phyloP scores from a whole-genome alignment of 805 yeast species.

The Jamesozyma lodderae region DNA sequence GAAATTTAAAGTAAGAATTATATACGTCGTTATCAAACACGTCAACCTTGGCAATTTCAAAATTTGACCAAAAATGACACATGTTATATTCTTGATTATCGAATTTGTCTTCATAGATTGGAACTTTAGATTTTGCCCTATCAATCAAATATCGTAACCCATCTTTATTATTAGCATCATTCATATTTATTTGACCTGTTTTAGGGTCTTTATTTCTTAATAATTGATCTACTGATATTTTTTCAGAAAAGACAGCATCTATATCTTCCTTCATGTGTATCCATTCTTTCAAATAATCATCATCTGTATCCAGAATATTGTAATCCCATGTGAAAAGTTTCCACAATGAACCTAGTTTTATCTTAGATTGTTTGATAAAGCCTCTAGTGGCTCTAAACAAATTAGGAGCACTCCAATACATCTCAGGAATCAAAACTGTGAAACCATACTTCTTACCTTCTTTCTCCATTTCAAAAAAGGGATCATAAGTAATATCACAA shows the following conservation, averaged over 20 bases:
- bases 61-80: constrained; percentile 90
- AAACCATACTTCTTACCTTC: constrained; percentile 73
- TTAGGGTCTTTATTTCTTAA: constrained; percentile 5
- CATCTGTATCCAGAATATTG: constrained; percentile 30
- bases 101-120: constrained; percentile 44
- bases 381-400: constrained; percentile 64
- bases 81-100: constrained; percentile 62
- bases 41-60: constrained; percentile 81
- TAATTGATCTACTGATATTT: constrained; percentile 28
- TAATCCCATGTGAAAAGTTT: constrained; percentile 46
- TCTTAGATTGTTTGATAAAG: constrained; percentile 40
- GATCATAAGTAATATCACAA: constrained; percentile 90
- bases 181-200: constrained; percentile 1
- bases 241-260: constrained; percentile 21
- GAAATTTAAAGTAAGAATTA: constrained; percentile 52
- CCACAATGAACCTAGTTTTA: constrained; percentile 59
- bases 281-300: constrained; percentile 25
- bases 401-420: constrained; percentile 73
- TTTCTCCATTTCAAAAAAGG: constrained; percentile 73
- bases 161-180: constrained; percentile 9
- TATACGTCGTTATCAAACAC: constrained; percentile 61
- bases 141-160: constrained; percentile 32
- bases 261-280: constrained; percentile 22
- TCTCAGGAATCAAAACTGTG: constrained; percentile 68
- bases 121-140: constrained; percentile 29